These are phyloP conservation scores for Aureobasidium sp. DNA, from an alignment of 2,329 filamentous ascomycete genomes.

Conservation along the genomic window DNA sequence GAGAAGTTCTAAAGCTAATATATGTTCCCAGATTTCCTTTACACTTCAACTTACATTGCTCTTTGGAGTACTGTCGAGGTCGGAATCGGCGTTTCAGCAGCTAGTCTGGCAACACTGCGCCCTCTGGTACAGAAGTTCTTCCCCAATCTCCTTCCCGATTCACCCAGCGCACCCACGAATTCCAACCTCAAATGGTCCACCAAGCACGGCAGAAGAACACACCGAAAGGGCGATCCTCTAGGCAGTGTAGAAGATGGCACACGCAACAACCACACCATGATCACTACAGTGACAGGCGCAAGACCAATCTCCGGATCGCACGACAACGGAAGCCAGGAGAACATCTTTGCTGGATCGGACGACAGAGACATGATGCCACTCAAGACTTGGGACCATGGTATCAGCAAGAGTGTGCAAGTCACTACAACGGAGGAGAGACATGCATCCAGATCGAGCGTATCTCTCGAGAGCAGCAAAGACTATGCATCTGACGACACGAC, in stretches of 20 bases:
- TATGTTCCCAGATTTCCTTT: slow-evolving; percentile 16
- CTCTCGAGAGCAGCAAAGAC: not conserved
- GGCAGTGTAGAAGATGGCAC: not conserved
- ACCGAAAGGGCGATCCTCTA: not conserved
- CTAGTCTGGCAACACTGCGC: slow-evolving; percentile 24
- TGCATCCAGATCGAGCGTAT: not conserved
- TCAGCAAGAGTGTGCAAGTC: slow-evolving; percentile 11
- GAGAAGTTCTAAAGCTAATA: slow-evolving; percentile 33
- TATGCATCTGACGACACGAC: not conserved
- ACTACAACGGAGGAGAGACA: slow-evolving; percentile 5
- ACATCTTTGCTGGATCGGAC: not conserved
- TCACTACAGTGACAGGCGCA: slow-evolving; percentile 2
- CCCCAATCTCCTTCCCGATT: not conserved
- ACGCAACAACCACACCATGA: not conserved
- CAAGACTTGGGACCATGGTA: slow-evolving; percentile 8
- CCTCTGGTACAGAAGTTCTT: slow-evolving; percentile 22
- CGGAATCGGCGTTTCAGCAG: slow-evolving; percentile 27
- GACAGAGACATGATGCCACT: not conserved
- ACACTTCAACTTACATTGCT: slow-evolving; percentile 19
- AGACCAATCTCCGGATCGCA: not conserved
- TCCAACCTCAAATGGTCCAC: slow-evolving; percentile 6
- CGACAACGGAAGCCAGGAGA: slow-evolving; percentile 4
- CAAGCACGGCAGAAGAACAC: not conserved
- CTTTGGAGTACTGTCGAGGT: slow-evolving; percentile 26
- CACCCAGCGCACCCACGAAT: not conserved